These are phyloP conservation scores for Erodium maritimum DNA, from an alignment of 345 rosid species.

Conservation along the genomic window DNA sequence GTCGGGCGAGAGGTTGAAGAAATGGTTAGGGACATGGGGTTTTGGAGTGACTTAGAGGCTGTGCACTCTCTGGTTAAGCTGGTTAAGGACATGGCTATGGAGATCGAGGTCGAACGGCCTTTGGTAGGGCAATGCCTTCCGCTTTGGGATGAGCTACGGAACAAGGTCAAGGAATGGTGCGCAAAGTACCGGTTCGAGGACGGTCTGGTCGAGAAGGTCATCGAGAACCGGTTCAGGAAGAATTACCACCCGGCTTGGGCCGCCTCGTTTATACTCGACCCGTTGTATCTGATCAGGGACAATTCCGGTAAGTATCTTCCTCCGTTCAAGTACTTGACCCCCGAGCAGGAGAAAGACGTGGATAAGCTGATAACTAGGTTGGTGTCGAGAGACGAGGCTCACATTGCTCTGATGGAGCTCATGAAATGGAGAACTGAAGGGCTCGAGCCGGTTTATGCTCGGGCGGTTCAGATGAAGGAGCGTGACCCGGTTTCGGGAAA, in stretches of 20 bases:
- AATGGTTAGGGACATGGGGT: slow-evolving; percentile 65
- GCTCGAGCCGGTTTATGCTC: slow-evolving; percentile 87
- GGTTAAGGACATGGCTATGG: slow-evolving; percentile 68
- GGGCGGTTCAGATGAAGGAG: slow-evolving; percentile 97
- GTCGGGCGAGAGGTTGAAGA: slow-evolving; percentile 63
- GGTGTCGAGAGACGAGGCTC: slow-evolving; percentile 92
- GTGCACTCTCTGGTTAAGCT: slow-evolving; percentile 61
- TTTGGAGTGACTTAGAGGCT: slow-evolving; percentile 87
- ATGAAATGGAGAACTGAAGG: slow-evolving; percentile 99
- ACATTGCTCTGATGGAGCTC: slow-evolving; percentile 89
- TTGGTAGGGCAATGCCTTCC: slow-evolving; percentile 88
- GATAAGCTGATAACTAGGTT: slow-evolving; percentile 90
- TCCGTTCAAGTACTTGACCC: slow-evolving; percentile 69
- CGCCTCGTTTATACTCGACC: slow-evolving; percentile 87
- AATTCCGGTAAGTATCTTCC: slow-evolving; percentile 70
- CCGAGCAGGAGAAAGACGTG: slow-evolving; percentile 94
- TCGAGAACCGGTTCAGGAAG: slow-evolving; percentile 80
- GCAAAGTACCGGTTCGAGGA: slow-evolving; percentile 58
- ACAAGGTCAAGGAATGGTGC: slow-evolving; percentile 81
- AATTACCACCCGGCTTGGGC: slow-evolving; percentile 99
- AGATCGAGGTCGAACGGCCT: slow-evolving; percentile 79
- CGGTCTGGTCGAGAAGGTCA: slow-evolving; percentile 59
- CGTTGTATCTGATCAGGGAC: slow-evolving; percentile 74
- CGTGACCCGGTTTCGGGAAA: slow-evolving; percentile 79
- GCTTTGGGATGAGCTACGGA: slow-evolving; percentile 74